A percentile compares a stretch with the other conserved stretches of the same genome.
These are phyloP conservation scores for Xylaria sp. DNA, from an alignment of 2,329 filamentous ascomycete species.

Conservation along the genomic window DNA sequence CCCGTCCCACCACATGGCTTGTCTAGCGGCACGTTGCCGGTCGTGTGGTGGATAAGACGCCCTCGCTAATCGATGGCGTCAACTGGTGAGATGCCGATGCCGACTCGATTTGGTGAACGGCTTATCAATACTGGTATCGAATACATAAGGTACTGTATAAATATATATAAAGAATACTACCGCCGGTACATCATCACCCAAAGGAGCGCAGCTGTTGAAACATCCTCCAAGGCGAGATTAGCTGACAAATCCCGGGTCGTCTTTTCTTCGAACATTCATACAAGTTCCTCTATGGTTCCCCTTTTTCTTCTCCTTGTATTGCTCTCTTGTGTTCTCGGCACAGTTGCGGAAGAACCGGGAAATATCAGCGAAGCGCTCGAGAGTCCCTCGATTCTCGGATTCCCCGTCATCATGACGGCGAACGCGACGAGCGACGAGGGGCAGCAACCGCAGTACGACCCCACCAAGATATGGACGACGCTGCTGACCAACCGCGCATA, in stretches of 20 bases:
- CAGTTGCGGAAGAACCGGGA: not conserved
- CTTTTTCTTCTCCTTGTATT: not conserved
- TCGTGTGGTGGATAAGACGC: constrained; percentile 31
- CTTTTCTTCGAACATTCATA: not conserved
- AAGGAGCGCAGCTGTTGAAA: constrained; percentile 10
- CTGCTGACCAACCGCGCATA: constrained; percentile 50
- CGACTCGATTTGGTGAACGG: constrained; percentile 5
- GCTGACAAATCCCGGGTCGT: constrained; percentile 16
- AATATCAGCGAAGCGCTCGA: not conserved
- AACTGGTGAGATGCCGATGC: constrained; percentile 27
- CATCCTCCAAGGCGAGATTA: constrained; percentile 7
- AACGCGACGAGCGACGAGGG: constrained; percentile 22
- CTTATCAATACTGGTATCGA: constrained; percentile 21
- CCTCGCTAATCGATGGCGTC: constrained; percentile 34
- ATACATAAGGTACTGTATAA: constrained; percentile 14
- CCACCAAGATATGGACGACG: constrained; percentile 51
- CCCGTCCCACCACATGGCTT: constrained; percentile 2
- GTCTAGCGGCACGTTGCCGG: constrained; percentile 28
- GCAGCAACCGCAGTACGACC: constrained; percentile 41
- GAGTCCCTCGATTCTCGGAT: not conserved
- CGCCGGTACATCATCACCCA: constrained; percentile 1
- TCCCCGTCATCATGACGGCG: constrained; percentile 32
- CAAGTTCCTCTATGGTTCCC: not conserved
- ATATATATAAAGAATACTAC: not conserved
- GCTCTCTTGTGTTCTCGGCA: not conserved